These are phyloP conservation scores for Ceratocystis albifundus DNA, from an alignment of 2,329 filamentous ascomycete genomes.

Conservation along the genomic window DNA sequence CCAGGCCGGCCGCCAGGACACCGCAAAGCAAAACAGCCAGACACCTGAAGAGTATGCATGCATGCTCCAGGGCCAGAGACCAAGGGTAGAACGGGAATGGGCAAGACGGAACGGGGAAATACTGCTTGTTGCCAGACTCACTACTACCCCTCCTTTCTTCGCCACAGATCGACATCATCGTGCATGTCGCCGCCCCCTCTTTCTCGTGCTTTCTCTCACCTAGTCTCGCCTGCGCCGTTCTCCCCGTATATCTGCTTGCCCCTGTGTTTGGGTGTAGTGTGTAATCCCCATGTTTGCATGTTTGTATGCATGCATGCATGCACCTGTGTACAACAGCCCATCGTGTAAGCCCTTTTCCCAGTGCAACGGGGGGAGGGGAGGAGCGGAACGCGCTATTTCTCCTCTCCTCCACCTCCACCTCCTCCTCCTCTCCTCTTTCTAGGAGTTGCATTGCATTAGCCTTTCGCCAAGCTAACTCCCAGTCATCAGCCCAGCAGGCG, in stretches of 20 bases:
- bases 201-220: not conserved
- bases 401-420: not conserved
- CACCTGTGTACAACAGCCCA: constrained; percentile 5
- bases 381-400: constrained; percentile 7
- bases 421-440: not conserved
- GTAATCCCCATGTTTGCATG: not conserved
- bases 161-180: constrained; percentile 7
- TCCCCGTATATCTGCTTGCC: not conserved
- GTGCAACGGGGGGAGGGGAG: constrained; percentile 5
- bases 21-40: too few relatives aligned
- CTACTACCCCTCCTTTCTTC: not conserved
- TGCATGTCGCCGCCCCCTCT: not conserved
- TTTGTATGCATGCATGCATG: not conserved
- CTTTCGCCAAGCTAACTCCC: not conserved
- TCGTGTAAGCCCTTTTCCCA: not conserved
- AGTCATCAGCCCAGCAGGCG: not conserved
- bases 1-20: too few relatives aligned
- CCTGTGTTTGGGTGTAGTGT: not conserved
- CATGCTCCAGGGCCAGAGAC: not conserved
- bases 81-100: not conserved
- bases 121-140: not conserved
- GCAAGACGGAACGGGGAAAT: not conserved
- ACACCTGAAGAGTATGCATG: too few relatives aligned
- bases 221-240: not conserved
- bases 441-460: not conserved